phyloP scores from a whole-genome alignment of 352 stramenopile species.

The Pythium aphanidermatum region DNA sequence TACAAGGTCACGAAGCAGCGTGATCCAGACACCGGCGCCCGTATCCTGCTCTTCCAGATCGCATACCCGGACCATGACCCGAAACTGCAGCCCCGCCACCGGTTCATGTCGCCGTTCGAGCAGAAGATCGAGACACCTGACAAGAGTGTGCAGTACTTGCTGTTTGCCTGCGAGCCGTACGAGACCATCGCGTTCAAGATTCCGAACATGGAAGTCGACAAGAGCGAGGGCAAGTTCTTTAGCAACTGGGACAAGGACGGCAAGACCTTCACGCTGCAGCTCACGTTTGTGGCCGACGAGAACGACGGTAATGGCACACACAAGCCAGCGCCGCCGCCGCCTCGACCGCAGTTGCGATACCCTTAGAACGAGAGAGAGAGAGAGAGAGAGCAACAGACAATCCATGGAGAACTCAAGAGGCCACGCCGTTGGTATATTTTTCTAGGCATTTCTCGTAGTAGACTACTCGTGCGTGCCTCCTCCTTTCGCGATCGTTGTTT shows the following conservation, averaged over 20 bases:
- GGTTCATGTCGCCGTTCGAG: conserved; percentile 99
- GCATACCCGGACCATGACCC: conserved; percentile 95
- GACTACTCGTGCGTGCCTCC: too few species aligned
- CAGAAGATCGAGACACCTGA: conserved; percentile 97
- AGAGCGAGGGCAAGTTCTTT: conserved; percentile 93
- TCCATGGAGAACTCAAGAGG: too few species aligned
- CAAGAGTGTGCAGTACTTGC: conserved; percentile 94
- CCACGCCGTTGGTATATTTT: too few species aligned
- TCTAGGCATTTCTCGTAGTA: too few species aligned
- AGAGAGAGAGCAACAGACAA: too few species aligned
- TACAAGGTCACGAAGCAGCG: conserved; percentile 97
- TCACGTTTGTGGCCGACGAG: conserved; percentile 47
- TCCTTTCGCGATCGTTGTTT: too few species aligned
- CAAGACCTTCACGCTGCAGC: conserved; percentile 95
- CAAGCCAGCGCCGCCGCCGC: conserved; percentile 47
- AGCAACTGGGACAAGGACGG: conserved; percentile 96
- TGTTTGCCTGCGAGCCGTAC: conserved; percentile 99
- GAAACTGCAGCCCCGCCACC: conserved; percentile 93
- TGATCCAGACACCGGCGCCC: conserved; percentile 76
- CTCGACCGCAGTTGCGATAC: conserved; percentile 36
- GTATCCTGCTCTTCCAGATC: conserved; percentile 92
- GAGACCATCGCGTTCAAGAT: conserved; percentile 99
- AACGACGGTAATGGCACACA: conserved; percentile 15
- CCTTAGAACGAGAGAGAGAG: conserved; percentile 1
- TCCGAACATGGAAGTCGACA: conserved; percentile 95